Base-by-base conservation (phyloP, 257 asterid species). In the Salvia splendens region DNA sequence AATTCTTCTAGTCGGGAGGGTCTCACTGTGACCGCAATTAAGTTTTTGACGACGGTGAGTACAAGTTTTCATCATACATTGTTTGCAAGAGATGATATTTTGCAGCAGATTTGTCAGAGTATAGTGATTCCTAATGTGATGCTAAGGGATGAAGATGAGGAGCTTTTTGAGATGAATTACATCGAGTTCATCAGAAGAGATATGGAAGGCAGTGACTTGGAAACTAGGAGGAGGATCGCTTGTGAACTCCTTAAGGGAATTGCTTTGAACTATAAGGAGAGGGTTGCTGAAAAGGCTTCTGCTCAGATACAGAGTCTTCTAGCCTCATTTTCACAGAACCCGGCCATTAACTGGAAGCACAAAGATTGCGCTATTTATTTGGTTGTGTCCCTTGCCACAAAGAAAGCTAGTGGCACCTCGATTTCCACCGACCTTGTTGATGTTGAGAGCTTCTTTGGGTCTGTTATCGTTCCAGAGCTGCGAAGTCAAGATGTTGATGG, bases 61-160 rank as follows among this genome's bases (percentile, higher is more conserved):
- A 83, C 86, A 2, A 85, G 95, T 52, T 86, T 85, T 30, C 97
- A 88, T 75, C 95, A 91, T 80, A 71, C 77, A 43, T 78, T 94
- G 67, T 94, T 94, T 74, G 87, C 86, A 8, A 75, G 93, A 48
- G 96, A 91, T 64, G 91, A 81, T 65, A 75, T 88, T 68, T 74
- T 88, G 85, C 95, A 84, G 54, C 95, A 88, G 77, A 87, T 94
- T 67, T 73, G 84, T 80, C 87, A 91, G 80, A 86, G 93, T 73
- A 78, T 91, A 20, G 96, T 94, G 73, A 82, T 94, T 72, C 99
- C 99, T 2, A 94, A 90, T 81, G 99, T 94, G 70, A 88, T 94
- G 97, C 73, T 94, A 32, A 85, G 95, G 79, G 99, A 91, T 41
- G 99, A 94, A 80, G 99, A 91, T n/a, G 98, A 94, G 79, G 96